Evolutionary conservation across 202 grass and related monocot genomes (phyloP).

Genomic region (Setaria italica): DNA sequence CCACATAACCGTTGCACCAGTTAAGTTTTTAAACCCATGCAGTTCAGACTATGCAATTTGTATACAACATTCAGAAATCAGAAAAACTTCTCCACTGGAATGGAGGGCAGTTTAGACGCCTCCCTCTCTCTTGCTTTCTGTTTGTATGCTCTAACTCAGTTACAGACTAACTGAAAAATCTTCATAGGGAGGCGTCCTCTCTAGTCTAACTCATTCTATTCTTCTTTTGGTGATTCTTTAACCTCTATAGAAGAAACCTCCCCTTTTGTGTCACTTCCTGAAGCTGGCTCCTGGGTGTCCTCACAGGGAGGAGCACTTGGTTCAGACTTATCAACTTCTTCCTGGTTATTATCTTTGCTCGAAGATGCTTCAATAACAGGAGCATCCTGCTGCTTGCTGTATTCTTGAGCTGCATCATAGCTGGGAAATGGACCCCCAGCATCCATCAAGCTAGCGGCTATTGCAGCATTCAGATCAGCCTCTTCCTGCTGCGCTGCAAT

Average conservation of each 20-base stretch:
- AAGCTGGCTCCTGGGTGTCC: conserved; percentile 43
- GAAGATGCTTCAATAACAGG: conserved; percentile 19
- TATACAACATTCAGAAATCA: conserved; percentile 33
- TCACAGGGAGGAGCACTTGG: conserved; percentile 4
- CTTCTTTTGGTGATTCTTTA: conserved; percentile 38
- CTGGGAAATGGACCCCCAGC: conserved; percentile 34
- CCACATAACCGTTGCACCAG: conserved; percentile 29
- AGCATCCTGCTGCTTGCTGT: conserved; percentile 20
- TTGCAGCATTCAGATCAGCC: conserved; percentile 87
- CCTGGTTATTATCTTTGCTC: conserved; percentile 29
- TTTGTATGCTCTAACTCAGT: conserved; percentile 48
- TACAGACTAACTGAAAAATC: conserved; percentile 16
- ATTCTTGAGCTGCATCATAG: conserved; percentile 21
- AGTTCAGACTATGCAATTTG: conserved; percentile 47
- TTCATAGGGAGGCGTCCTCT: neutral
- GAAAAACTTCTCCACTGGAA: conserved; percentile 38
- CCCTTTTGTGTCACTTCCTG: conserved; percentile 41
- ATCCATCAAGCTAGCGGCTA: conserved; percentile 91
- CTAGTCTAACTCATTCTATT: conserved; percentile 34
- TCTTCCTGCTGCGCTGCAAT: conserved; percentile 77
- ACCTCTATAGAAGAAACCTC: conserved; percentile 46
- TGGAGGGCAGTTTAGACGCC: conserved; percentile 37
- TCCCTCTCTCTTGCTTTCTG: conserved; percentile 24
- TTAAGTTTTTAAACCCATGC: conserved; percentile 26
- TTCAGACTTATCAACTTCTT: conserved; percentile 47